These are phyloP conservation scores for Colletotrichum gigasporum DNA, from an alignment of 2,329 filamentous ascomycete genomes.

Conservation along the genomic window DNA sequence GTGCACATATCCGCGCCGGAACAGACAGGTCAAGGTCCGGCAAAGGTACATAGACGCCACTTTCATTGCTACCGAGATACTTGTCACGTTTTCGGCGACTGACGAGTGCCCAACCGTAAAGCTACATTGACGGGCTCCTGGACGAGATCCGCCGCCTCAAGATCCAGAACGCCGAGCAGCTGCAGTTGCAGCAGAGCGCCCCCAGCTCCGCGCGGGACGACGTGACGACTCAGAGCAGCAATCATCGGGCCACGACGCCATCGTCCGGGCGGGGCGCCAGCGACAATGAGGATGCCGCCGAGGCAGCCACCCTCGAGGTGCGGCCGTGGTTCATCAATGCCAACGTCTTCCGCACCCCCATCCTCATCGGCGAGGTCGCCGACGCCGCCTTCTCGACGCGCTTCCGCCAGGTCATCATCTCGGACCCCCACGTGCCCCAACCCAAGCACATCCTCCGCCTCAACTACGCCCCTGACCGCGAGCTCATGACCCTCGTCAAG, in stretches of 20 bases:
- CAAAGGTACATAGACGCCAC: constrained; percentile 39
- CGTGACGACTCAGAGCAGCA: neutral
- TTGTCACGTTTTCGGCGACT: neutral
- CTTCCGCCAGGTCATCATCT: constrained; percentile 45
- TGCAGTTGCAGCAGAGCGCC: neutral
- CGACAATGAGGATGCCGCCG: constrained; percentile 3
- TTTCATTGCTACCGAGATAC: constrained; percentile 34
- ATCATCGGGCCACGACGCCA: constrained; percentile 1
- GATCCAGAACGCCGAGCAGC: constrained; percentile 17
- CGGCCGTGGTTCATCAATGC: constrained; percentile 45
- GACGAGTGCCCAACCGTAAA: constrained; percentile 13
- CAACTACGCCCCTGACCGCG: constrained; percentile 43
- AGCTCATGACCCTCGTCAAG: constrained; percentile 38
- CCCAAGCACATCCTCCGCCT: constrained; percentile 43
- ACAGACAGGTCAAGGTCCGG: constrained; percentile 44
- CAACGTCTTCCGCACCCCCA: constrained; percentile 42
- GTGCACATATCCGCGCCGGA: constrained; percentile 45
- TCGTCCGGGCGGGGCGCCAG: neutral
- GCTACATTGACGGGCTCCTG: constrained; percentile 45
- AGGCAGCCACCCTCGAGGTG: constrained; percentile 23
- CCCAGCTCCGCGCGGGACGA: neutral
- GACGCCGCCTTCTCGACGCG: constrained; percentile 48
- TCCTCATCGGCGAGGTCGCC: constrained; percentile 45
- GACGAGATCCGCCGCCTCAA: constrained; percentile 45
- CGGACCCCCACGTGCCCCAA: constrained; percentile 34